These are phyloP conservation scores for Narthecium ossifragum DNA, from an alignment of 106 monocot genomes.

Conservation along the genomic window DNA sequence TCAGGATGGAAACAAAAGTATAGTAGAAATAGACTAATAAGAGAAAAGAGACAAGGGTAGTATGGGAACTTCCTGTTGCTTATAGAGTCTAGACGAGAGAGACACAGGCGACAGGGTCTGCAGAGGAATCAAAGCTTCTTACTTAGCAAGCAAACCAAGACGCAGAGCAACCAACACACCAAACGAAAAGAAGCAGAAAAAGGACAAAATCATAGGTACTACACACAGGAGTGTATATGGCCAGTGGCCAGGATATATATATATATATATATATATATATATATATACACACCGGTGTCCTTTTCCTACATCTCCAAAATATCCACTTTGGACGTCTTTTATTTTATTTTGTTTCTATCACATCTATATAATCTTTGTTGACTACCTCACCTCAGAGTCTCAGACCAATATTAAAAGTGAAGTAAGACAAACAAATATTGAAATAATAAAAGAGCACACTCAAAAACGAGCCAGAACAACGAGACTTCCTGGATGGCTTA, in stretches of 20 bases:
- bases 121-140: conserved; percentile 35
- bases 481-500: neutral
- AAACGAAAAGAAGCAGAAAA: neutral
- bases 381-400: too few species aligned
- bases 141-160: conserved; percentile 6
- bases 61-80: too few species aligned
- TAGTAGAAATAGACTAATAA: too few species aligned
- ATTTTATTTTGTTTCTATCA: too few species aligned
- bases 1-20: neutral
- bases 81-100: neutral
- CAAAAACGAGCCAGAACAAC: neutral
- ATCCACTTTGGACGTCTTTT: too few species aligned
- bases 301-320: neutral
- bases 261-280: too few species aligned
- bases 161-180: neutral
- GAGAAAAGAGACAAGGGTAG: too few species aligned
- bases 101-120: conserved; percentile 6
- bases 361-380: too few species aligned
- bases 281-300: neutral
- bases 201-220: neutral
- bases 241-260: neutral
- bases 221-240: too few species aligned
- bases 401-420: too few species aligned
- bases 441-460: neutral
- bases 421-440: too few species aligned